phyloP scores from a whole-genome alignment of 2,329 filamentous ascomycete species.

The Clonostachys chloroleuca region DNA sequence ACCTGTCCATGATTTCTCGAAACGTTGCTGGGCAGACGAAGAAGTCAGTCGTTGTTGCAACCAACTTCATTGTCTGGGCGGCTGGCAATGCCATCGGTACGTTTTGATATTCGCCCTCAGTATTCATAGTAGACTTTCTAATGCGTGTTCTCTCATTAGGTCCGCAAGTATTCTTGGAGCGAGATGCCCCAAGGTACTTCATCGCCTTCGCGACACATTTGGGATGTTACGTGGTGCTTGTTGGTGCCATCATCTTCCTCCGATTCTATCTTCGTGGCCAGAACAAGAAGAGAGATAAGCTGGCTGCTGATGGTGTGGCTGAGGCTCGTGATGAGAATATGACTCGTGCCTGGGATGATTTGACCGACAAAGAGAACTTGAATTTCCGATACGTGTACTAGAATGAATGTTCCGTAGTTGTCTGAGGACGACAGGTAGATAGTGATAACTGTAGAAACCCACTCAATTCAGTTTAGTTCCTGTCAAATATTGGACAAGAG shows the following conservation, averaged over 20 bases:
- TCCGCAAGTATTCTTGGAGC: constrained; percentile 60
- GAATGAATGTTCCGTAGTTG: neutral
- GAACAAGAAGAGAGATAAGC: constrained; percentile 53
- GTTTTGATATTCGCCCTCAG: constrained; percentile 1
- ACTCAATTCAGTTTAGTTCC: too few relatives aligned
- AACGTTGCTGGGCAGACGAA: constrained; percentile 72
- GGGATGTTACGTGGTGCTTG: constrained; percentile 61
- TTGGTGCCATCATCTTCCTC: constrained; percentile 51
- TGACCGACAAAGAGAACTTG: constrained; percentile 57
- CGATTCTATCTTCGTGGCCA: constrained; percentile 52
- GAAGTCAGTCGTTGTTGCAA: constrained; percentile 62
- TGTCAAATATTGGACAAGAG: too few relatives aligned
- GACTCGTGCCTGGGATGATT: constrained; percentile 55
- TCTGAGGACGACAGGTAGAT: too few relatives aligned
- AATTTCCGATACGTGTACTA: constrained; percentile 55
- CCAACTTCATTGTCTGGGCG: constrained; percentile 70
- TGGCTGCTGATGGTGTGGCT: constrained; percentile 31
- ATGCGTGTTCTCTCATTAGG: constrained; percentile 21
- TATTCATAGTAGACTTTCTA: neutral
- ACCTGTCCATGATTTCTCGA: constrained; percentile 62
- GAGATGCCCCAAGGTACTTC: constrained; percentile 61
- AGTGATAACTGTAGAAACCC: too few relatives aligned
- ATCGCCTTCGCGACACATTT: constrained; percentile 67
- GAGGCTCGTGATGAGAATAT: constrained; percentile 26
- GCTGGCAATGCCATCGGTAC: constrained; percentile 62